Base-by-base conservation (phyloP, 768 basidiomycete genomes). In the Pleurotus cornucopiae region DNA sequence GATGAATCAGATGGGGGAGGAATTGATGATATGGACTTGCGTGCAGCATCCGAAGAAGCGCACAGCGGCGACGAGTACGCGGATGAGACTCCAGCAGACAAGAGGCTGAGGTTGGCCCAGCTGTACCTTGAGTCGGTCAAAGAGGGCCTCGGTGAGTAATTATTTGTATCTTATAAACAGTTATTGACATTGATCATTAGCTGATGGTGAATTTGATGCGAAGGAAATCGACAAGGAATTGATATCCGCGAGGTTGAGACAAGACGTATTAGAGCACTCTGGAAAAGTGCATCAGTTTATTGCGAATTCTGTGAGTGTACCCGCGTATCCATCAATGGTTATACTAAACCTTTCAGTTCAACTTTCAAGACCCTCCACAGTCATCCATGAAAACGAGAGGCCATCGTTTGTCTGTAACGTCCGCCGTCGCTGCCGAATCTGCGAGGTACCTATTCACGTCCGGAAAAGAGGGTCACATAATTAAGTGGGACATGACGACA, bases 221-320 rank as follows among this genome's bases (percentile, higher is more conserved):
- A 94, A 91, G 1, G 95, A 98, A 62, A 86, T 98, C 23, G 97
- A 99, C 76, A 83, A 84, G 63, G 96, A 98, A 61, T 77, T 98
- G 59, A 91, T 99, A 59, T 90, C 90, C 44, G 80, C 94, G 16
- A 78, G 97, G 55, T 76, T 99, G 60, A 92, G 94, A 67, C 86
- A 94, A 67, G 96, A 98, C 73, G 94, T 96, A 4, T 70, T 94
- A 46, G 88, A 94, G 61, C 86, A 95, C 64, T 85, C 91, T 4
- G 94, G 94, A 48, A 94, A 89, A 70, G 76, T 94, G 6, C 89
- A 94, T 70, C 69, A 89, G 41, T 91, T 88, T 66, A 74, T 96
- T 49, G 89, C 89, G 23, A 84, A 90, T 54, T 75, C 76, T 13
- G 90, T 91, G 67, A 58, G 82, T 74, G 49, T 51, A 18, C 30